Percentiles rank a stretch among this genome's conserved stretches.
Evolutionary conservation across 2,329 filamentous ascomycete genomes (phyloP).

Genomic region (Didymella glomerata): DNA sequence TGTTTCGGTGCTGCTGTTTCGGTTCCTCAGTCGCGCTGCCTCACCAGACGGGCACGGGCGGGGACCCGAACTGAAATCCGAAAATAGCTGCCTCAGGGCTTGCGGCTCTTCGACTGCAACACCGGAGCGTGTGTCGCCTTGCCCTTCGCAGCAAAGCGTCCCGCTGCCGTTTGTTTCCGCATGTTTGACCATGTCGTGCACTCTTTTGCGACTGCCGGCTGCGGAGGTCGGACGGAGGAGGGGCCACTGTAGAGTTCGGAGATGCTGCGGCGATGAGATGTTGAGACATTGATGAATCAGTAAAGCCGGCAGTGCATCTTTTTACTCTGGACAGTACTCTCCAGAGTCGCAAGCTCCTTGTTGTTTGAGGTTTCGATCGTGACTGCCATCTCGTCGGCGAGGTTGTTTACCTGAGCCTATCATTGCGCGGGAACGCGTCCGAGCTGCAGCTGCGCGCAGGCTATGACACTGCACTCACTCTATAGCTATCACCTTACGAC

Average conservation of each 20-base stretch:
- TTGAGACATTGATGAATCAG: conserved; percentile 9
- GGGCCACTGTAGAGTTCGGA: conserved; percentile 33
- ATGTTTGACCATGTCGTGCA: conserved; percentile 31
- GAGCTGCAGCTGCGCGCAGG: conserved; percentile 5
- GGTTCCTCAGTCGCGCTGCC: conserved; percentile 25
- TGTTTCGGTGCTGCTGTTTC: conserved; percentile 21
- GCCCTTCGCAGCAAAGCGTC: conserved; percentile 23
- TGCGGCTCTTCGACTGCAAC: conserved; percentile 37
- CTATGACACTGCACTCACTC: background rate
- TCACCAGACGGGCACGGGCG: conserved; percentile 31
- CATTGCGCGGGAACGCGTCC: background rate
- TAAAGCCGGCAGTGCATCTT: background rate
- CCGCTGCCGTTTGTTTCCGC: conserved; percentile 22
- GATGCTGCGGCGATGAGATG: conserved; percentile 18
- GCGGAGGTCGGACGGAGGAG: conserved; percentile 43
- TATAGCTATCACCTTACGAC: background rate
- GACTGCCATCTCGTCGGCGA: background rate
- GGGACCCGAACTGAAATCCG: conserved; percentile 38
- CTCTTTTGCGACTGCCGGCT: conserved; percentile 23
- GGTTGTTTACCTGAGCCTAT: background rate
- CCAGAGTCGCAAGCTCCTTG: background rate
- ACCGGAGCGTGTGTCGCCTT: conserved; percentile 27
- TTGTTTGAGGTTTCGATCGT: background rate
- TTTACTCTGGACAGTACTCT: background rate
- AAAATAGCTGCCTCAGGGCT: conserved; percentile 29